Evolutionary conservation across 2,329 filamentous ascomycete species (phyloP).

Genomic region (Trichoderma sp.): DNA sequence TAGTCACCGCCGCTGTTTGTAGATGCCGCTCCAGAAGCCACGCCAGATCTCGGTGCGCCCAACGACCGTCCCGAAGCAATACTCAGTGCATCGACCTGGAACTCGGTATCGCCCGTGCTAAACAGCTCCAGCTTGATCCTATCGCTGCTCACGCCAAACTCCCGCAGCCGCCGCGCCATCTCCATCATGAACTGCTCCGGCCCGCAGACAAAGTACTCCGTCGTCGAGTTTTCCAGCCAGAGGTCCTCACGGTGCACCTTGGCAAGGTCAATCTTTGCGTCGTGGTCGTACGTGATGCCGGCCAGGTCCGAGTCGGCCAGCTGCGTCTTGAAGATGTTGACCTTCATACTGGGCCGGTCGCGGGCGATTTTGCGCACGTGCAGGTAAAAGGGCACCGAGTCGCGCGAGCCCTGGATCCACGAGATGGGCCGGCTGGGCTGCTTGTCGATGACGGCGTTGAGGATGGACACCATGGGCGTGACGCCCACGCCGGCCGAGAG

Average conservation of each 20-base stretch:
- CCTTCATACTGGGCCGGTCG: conserved; percentile 40
- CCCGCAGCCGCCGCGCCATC: conserved; percentile 47
- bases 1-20: background rate
- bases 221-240: conserved; percentile 46
- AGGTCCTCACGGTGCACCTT: conserved; percentile 48
- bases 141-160: conserved; percentile 42
- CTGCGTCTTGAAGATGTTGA: conserved; percentile 54
- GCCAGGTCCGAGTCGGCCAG: conserved; percentile 48
- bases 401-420: conserved; percentile 61
- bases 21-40: background rate
- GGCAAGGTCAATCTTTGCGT: conserved; percentile 48
- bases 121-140: conserved; percentile 52
- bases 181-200: conserved; percentile 58
- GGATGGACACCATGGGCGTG: conserved; percentile 61
- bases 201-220: conserved; percentile 58
- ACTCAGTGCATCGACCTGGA: conserved; percentile 38
- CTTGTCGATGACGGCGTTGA: conserved; percentile 54
- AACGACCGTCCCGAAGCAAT: conserved; percentile 27
- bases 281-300: conserved; percentile 48
- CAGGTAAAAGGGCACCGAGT: conserved; percentile 54
- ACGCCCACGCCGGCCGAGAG: conserved; percentile 64
- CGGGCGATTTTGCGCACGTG: conserved; percentile 50
- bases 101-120: conserved; percentile 47
- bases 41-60: background rate
- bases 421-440: conserved; percentile 53